Percentiles rank a stretch among this genome's conserved stretches.
These are phyloP conservation scores for Aegilops longissima DNA, from an alignment of 176 grass and related monocot species.

Conservation along the genomic window DNA sequence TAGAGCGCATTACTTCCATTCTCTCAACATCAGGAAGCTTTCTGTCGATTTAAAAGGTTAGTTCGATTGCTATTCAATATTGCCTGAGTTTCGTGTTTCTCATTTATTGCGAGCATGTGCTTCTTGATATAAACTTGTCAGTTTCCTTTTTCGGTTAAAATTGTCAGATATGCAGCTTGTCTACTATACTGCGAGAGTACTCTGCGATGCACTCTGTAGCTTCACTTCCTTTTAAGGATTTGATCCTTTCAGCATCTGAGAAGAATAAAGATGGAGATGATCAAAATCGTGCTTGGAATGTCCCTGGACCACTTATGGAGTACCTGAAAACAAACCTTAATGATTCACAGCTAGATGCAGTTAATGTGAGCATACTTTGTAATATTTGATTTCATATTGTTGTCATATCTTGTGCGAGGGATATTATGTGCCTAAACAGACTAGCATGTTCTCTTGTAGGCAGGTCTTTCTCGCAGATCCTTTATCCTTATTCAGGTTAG, in stretches of 20 bases:
- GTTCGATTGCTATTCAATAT: neutral
- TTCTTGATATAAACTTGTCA: neutral
- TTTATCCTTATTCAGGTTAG: constrained; percentile 97
- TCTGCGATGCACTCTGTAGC: constrained; percentile 72
- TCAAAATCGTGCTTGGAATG: constrained; percentile 78
- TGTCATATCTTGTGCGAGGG: neutral
- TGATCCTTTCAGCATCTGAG: constrained; percentile 78
- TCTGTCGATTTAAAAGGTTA: constrained; percentile 77
- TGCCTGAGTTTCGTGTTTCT: neutral
- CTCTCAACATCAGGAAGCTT: constrained; percentile 40
- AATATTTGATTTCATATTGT: neutral
- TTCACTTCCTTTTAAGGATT: constrained; percentile 84
- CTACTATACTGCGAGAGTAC: constrained; percentile 87
- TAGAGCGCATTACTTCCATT: constrained; percentile 54
- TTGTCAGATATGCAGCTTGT: constrained; percentile 88
- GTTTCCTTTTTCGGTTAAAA: constrained; percentile 25
- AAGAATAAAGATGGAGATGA: constrained; percentile 43
- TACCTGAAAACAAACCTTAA: constrained; percentile 82
- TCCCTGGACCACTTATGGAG: constrained; percentile 81
- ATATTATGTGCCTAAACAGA: constrained; percentile 26
- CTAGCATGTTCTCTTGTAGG: constrained; percentile 52
- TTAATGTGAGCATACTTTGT: constrained; percentile 66
- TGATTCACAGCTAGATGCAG: constrained; percentile 80
- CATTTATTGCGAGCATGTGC: neutral
- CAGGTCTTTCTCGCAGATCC: constrained; percentile 84